phyloP scores from a whole-genome alignment of 176 grass and related monocot species.

The Leersia perrieri region DNA sequence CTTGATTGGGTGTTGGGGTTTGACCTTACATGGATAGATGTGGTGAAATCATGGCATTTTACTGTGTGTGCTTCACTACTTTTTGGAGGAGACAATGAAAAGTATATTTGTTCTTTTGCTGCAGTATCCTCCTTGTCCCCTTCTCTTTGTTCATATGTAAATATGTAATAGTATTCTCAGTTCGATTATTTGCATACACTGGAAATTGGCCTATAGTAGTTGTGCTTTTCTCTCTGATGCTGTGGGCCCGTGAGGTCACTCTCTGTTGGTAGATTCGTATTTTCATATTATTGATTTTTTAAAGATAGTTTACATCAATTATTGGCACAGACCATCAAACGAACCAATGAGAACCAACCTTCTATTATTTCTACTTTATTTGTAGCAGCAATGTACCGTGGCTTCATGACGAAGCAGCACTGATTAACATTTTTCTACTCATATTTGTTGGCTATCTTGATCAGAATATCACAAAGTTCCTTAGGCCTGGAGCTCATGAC shows the following conservation, averaged over 20 bases:
- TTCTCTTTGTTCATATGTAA: neutral
- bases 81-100: neutral
- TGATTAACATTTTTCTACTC: neutral
- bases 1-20: neutral
- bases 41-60: neutral
- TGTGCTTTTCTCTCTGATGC: too few species aligned
- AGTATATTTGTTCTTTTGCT: neutral
- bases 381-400: neutral
- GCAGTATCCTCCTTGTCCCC: neutral
- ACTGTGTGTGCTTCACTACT: neutral
- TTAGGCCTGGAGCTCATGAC: constrained; percentile 37
- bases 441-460: constrained; percentile 9
- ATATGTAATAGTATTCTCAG: too few species aligned
- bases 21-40: neutral
- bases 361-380: neutral
- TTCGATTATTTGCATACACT: too few species aligned
- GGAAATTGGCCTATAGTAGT: neutral
- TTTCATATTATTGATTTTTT: neutral
- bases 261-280: neutral
- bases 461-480: constrained; percentile 20
- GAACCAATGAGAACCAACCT: neutral
- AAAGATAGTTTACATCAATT: neutral
- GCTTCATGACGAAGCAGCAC: neutral
- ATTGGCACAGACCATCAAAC: neutral
- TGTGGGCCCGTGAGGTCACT: too few species aligned